phyloP scores from a whole-genome alignment of 2,329 filamentous ascomycete species.

The Alternaria sp. region DNA sequence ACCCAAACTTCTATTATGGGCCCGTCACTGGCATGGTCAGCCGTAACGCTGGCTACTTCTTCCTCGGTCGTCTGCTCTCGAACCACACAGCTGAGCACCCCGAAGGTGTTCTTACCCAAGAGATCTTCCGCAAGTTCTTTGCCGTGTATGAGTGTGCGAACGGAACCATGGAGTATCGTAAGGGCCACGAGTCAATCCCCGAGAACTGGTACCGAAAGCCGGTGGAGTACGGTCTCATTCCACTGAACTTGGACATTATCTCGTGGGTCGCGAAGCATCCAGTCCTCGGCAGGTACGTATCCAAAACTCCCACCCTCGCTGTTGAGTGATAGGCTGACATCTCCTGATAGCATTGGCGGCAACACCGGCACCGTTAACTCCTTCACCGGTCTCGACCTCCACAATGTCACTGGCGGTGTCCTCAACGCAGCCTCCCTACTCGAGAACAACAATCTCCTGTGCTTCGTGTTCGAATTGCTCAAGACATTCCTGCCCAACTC shows the following conservation, averaged over 20 bases:
- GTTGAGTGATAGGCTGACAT: neutral
- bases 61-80: conserved; percentile 41
- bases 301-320: neutral
- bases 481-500: conserved; percentile 45
- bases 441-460: conserved; percentile 50
- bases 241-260: conserved; percentile 27
- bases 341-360: conserved; percentile 53
- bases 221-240: conserved; percentile 56
- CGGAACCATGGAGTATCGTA: conserved; percentile 47
- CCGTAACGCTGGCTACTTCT: conserved; percentile 53
- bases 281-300: conserved; percentile 24
- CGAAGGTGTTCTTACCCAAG: conserved; percentile 23
- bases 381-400: conserved; percentile 54
- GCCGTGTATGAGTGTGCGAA: conserved; percentile 52
- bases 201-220: conserved; percentile 59
- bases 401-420: conserved; percentile 32
- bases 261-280: conserved; percentile 22
- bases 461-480: conserved; percentile 46
- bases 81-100: conserved; percentile 25
- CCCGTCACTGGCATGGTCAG: conserved; percentile 59
- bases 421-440: conserved; percentile 37
- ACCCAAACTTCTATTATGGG: conserved; percentile 63
- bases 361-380: conserved; percentile 60
- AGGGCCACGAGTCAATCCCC: conserved; percentile 61
- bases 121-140: conserved; percentile 56